A percentile compares a stretch with the other conserved stretches of the same genome.
These are phyloP conservation scores for Vitis rotundifolia DNA, from an alignment of 164 flowering plant species.

Conservation along the genomic window DNA sequence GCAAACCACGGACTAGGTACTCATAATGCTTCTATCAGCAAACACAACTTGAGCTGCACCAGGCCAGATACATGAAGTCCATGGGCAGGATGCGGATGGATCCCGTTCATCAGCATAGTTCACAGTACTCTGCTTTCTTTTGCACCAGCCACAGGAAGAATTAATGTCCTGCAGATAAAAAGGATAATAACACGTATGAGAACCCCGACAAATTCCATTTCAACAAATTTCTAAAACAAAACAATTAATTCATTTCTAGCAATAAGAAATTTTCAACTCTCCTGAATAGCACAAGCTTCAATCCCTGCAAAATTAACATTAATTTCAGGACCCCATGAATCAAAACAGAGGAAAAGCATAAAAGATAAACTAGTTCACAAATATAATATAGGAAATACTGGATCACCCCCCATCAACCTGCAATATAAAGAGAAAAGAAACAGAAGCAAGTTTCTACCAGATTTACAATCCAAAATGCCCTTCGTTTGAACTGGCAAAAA, in stretches of 20 bases:
- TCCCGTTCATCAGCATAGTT: background rate
- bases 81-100: too few species aligned
- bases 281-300: conserved; percentile 33
- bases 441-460: conserved; percentile 11
- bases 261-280: conserved; percentile 30
- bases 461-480: conserved; percentile 20
- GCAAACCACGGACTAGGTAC: too few species aligned
- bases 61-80: too few species aligned
- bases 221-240: background rate
- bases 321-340: conserved; percentile 26
- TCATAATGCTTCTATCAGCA: too few species aligned
- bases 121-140: conserved; percentile 1
- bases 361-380: background rate
- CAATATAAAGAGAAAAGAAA: conserved; percentile 2
- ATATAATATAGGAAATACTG: background rate
- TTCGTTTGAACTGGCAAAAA: conserved; percentile 22
- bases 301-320: conserved; percentile 50
- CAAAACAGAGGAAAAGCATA: conserved; percentile 1
- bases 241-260: background rate
- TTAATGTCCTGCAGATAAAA: conserved; percentile 2
- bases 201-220: background rate
- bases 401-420: conserved; percentile 22
- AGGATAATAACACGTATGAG: conserved; percentile 1
- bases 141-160: background rate
- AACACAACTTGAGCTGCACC: too few species aligned